Evolutionary conservation across 2,329 filamentous ascomycete genomes (phyloP).

Genomic region (Ophiognomonia clavigignenti-juglandacearum): DNA sequence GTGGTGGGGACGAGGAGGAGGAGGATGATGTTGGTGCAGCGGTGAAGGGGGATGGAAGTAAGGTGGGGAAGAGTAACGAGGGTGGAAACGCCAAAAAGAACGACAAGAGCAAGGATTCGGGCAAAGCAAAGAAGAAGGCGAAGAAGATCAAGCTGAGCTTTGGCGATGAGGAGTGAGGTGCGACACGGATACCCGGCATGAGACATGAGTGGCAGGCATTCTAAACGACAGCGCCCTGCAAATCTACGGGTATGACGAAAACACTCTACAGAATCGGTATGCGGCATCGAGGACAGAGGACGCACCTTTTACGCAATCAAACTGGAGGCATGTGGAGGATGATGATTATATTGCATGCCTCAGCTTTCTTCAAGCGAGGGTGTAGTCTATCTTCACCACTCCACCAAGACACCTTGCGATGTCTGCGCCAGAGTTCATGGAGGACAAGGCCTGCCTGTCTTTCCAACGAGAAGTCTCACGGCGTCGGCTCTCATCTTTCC

Average conservation of each 20-base stretch:
- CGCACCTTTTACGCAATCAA: no score
- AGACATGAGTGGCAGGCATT: no score
- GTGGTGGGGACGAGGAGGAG: conserved; percentile 29
- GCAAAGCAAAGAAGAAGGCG: conserved; percentile 43
- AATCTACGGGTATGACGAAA: no score
- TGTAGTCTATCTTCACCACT: neutral
- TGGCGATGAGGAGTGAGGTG: conserved; percentile 58
- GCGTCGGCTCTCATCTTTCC: no score
- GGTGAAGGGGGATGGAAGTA: conserved; percentile 10
- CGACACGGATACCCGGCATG: neutral
- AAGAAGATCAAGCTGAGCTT: conserved; percentile 68
- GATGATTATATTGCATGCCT: neutral
- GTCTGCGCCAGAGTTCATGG: neutral
- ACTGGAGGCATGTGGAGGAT: neutral
- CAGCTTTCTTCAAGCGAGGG: neutral
- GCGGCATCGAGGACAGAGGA: no score
- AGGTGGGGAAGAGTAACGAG: conserved; percentile 14
- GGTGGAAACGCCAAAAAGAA: conserved; percentile 21
- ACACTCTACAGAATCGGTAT: neutral
- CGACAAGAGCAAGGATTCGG: conserved; percentile 17
- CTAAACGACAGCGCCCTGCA: no score
- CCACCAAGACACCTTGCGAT: neutral
- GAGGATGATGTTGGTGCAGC: conserved; percentile 15
- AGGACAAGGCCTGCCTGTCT: no score
- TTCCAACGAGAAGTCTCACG: no score